Evolutionary conservation across 352 stramenopile genomes (phyloP).

Genomic region (Globisporangium carolinianum): DNA sequence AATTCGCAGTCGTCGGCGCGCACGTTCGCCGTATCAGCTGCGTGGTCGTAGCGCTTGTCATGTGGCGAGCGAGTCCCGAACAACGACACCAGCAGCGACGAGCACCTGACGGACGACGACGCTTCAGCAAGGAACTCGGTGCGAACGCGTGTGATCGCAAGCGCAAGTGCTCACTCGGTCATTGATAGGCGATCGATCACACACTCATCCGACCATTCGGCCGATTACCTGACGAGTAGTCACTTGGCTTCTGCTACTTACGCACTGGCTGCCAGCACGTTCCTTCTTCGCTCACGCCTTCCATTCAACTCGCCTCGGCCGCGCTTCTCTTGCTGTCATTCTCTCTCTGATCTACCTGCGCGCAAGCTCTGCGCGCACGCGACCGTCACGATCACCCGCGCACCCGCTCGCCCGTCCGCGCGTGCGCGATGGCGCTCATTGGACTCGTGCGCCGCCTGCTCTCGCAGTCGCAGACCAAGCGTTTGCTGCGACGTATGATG

Average conservation of each 20-base stretch:
- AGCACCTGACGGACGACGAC: background rate
- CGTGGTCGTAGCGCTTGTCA: conserved; percentile 4
- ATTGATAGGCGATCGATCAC: too few relatives aligned
- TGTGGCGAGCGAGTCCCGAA: conserved; percentile 1
- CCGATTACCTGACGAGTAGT: background rate
- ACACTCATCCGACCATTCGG: background rate
- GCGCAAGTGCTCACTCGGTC: background rate
- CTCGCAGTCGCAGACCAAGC: conserved; percentile 11
- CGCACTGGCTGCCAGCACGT: background rate
- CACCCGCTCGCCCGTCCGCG: background rate
- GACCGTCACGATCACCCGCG: background rate
- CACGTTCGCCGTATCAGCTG: conserved; percentile 2
- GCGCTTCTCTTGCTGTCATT: background rate
- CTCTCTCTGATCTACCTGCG: conserved; percentile 11
- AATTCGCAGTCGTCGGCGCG: background rate
- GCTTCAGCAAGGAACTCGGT: background rate
- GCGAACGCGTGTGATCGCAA: background rate
- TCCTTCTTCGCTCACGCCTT: background rate
- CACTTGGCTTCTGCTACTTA: too few relatives aligned
- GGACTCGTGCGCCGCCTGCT: conserved; percentile 11
- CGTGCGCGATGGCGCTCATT: conserved; percentile 10
- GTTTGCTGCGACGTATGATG: conserved; percentile 14
- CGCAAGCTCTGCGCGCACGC: conserved; percentile 1
- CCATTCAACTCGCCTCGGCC: too few relatives aligned
- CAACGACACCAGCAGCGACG: background rate